Conservation (phyloP, 306 rosid species). For the Cicer yamashitae region DNA sequence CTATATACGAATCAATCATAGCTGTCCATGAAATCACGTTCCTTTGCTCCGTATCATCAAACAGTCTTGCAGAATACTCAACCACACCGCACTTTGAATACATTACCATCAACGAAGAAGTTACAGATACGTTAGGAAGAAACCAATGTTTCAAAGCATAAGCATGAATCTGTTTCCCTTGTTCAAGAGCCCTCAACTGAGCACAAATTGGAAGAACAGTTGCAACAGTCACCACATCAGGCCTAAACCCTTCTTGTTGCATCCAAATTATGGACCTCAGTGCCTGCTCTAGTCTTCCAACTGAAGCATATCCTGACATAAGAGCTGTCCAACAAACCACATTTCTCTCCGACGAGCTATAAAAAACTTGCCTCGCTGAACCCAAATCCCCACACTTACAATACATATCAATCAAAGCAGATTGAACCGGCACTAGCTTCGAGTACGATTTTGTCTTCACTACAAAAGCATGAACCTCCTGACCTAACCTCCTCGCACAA, state of each 20-base stretch:
- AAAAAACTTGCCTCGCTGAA: slow-evolving; percentile 10
- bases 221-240: not conserved
- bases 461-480: slow-evolving; percentile 16
- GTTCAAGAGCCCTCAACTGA: slow-evolving; percentile 19
- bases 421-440: not conserved
- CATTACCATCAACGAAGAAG: slow-evolving; percentile 16
- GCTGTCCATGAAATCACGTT: slow-evolving; percentile 18
- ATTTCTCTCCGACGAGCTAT: slow-evolving; percentile 11
- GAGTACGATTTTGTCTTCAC: slow-evolving; percentile 9
- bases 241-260: slow-evolving; percentile 27
- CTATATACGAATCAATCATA: slow-evolving; percentile 7
- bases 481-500: slow-evolving; percentile 5
- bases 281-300: slow-evolving; percentile 15
- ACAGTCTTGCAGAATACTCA: slow-evolving; percentile 11
- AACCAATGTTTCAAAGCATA: slow-evolving; percentile 11
- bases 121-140: not conserved
- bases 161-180: slow-evolving; percentile 27
- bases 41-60: not conserved
- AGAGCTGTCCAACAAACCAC: slow-evolving; percentile 32
- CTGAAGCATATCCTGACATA: slow-evolving; percentile 19
- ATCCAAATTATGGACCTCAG: slow-evolving; percentile 14
- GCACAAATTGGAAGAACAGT: slow-evolving; percentile 22
- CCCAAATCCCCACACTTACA: slow-evolving; percentile 8
- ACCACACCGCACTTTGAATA: not conserved
- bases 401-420: slow-evolving; percentile 31